Evolutionary conservation across 768 basidiomycete species (phyloP), one percentile per base, ranked within the genome.

Genomic region (Clitopilus hobsonii): DNA sequence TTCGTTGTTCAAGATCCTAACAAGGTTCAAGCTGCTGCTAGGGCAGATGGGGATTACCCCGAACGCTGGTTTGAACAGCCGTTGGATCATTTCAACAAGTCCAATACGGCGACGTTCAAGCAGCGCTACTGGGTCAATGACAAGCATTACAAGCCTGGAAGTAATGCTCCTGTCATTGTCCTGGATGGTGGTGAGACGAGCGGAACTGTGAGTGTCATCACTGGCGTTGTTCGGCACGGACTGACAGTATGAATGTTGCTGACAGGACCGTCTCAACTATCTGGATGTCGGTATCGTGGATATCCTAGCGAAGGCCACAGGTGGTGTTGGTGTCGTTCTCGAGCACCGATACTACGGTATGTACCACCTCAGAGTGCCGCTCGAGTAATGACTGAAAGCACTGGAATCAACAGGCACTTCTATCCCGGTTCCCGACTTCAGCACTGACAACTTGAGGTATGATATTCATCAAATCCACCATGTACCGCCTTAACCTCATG

Each of bases 121-220:
- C 94, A 98, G 65, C 81, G 96, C 18, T 99, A 93, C 69, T 99
- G 96, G 96, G 77, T 95, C 30, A 94, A 87, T 64, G 82, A 83
- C 18, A 80, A 89, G 28, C 85, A 91, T 67, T 98, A 95, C 68
- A 74, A 81, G 53, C 76, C 84, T 0, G 78, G 85, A 5, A 70
- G 77, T 1, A 84, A 85, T 41, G 89, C 85, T 1, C 96, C 95
- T 0, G 91, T 98, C 20, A 87, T 93, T 60, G 83, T 98, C 1
- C 71, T 98, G 20, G 96, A 98, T 68, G 93, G 92, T 0, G 96
- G 96, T 14, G 96, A 98, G 72, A 96, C 93, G 3, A 88, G 82
- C 58, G 96, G 93, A 18, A 84, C 83, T 68, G 81, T 88, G 36
- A 61, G 84, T 28, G 8, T 48, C 47, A 11, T 47, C n/a, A 30